Evolutionary conservation across 2,329 filamentous ascomycete species (phyloP), one percentile per base, ranked within the genome.

Genomic region (Podosphaera xanthii): DNA sequence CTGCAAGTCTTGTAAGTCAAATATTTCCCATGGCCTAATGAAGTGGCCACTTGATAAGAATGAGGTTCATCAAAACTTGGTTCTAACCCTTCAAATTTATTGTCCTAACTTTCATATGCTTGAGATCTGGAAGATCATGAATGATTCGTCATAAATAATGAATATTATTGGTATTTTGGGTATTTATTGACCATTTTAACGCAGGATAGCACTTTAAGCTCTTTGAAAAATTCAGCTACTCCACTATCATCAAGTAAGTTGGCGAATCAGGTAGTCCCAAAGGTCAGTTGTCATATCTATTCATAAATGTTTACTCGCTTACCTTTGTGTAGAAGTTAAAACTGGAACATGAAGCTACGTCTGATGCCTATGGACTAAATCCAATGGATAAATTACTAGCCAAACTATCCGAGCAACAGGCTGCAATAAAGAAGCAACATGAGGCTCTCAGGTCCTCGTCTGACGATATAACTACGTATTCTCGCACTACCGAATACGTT

Each of bases 351-450:
- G 75, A 77, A 12, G 63, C 66, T 38, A 64, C 69, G 8, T 67
- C 66, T 5, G 38, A 35, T 4, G 62, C 69, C 9, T 62, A 67
- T 54, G 75, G 77, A 48, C 63, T 71, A 36, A 77, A 75, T 59
- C 75, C 77, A 7, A 81, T 90, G 75, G 86, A 92, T 65, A 82
- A 82, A 61, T 78, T 89, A 58, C 73, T 89, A 63, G 80, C 83
- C 59, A 85, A 83, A 68, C 76, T 91, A 55, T 80, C 80, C n/a
- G 82, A 89, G 69, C 84, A 88, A 66, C 80, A 84, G 66, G 73
- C 73, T 50, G 69, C 75, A n/a, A 70, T 83, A 57, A 74, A 74
- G 57, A 76, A 80, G 69, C 80, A 84, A 67, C 78, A 77, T 61
- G 74, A 79, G 60, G 74, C 74, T 58, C 68, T 79, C 50, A 77